phyloP scores from a whole-genome alignment of 495 filamentous ascomycete genomes.

The Cladorrhinum samala region DNA sequence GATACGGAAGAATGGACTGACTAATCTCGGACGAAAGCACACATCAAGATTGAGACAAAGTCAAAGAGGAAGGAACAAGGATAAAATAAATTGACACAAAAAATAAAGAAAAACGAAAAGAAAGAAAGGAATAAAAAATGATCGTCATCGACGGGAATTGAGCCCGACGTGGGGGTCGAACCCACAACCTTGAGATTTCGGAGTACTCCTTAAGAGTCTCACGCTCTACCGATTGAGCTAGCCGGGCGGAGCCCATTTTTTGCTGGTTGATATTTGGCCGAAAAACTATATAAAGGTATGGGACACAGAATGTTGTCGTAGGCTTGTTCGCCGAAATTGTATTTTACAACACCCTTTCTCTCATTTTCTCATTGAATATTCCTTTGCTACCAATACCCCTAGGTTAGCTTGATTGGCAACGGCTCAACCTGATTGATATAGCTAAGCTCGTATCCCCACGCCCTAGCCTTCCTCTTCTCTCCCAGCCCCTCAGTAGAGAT shows the following conservation, averaged over 20 bases:
- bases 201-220: slow-evolving; percentile 60
- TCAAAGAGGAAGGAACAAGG: no score
- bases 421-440: background rate
- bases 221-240: slow-evolving; percentile 83
- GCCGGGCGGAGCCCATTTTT: slow-evolving; percentile 28
- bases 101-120: no score
- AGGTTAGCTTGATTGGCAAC: background rate
- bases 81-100: no score
- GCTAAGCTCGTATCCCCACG: background rate
- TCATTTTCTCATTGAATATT: background rate
- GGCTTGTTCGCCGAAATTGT: background rate
- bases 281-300: background rate
- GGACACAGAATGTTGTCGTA: background rate
- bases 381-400: background rate
- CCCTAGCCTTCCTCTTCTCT: background rate
- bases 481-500: background rate
- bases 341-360: background rate
- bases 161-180: background rate
- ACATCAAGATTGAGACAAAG: no score
- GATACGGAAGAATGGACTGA: no score
- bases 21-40: no score
- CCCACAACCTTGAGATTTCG: background rate
- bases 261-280: no score
- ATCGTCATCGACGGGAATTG: slow-evolving; percentile 1
- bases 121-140: background rate